A percentile compares a stretch with the other conserved stretches of the same genome.
Evolutionary conservation across 371 early-diverging fungal genomes (phyloP).

Genomic region (Apophysomyces ossiformis): DNA sequence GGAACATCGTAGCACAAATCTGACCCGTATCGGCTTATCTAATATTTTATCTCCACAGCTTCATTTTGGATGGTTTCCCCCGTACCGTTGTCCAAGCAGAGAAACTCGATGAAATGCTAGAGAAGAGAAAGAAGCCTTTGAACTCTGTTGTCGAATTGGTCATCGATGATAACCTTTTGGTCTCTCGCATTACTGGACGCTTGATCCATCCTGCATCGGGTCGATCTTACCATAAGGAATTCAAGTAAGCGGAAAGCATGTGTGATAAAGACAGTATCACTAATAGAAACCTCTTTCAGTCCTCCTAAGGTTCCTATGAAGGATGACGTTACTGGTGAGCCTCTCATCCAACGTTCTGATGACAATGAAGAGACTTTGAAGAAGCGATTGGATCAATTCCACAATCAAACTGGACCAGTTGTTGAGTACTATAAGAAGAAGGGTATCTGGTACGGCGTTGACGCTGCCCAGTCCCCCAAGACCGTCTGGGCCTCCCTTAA

Average conservation of each 20-base stretch:
- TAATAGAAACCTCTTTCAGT: slow-evolving; percentile 24
- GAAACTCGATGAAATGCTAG: slow-evolving; percentile 97
- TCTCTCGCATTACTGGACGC: slow-evolving; percentile 95
- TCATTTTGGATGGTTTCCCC: slow-evolving; percentile 99
- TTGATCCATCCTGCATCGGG: slow-evolving; percentile 95
- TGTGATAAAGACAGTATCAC: background rate
- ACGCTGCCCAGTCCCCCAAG: slow-evolving; percentile 91
- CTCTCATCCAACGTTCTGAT: slow-evolving; percentile 96
- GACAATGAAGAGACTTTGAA: slow-evolving; percentile 95
- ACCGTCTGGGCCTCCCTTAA: slow-evolving; percentile 90
- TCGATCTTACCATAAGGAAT: slow-evolving; percentile 96
- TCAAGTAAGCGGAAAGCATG: slow-evolving; percentile 57
- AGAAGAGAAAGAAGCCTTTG: slow-evolving; percentile 76
- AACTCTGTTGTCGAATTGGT: slow-evolving; percentile 92
- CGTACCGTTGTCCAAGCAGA: slow-evolving; percentile 98
- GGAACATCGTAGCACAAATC: background rate
- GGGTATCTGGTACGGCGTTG: slow-evolving; percentile 90
- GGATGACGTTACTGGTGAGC: slow-evolving; percentile 97
- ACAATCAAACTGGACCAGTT: slow-evolving; percentile 96
- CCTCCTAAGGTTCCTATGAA: slow-evolving; percentile 93
- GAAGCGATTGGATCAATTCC: slow-evolving; percentile 95
- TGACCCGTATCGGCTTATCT: slow-evolving; percentile 14
- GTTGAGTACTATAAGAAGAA: slow-evolving; percentile 94
- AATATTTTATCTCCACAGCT: slow-evolving; percentile 50
- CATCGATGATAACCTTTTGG: slow-evolving; percentile 93